phyloP scores from a whole-genome alignment of 2,329 filamentous ascomycete genomes.

The Neophaeococcomyces mojaviensis region DNA sequence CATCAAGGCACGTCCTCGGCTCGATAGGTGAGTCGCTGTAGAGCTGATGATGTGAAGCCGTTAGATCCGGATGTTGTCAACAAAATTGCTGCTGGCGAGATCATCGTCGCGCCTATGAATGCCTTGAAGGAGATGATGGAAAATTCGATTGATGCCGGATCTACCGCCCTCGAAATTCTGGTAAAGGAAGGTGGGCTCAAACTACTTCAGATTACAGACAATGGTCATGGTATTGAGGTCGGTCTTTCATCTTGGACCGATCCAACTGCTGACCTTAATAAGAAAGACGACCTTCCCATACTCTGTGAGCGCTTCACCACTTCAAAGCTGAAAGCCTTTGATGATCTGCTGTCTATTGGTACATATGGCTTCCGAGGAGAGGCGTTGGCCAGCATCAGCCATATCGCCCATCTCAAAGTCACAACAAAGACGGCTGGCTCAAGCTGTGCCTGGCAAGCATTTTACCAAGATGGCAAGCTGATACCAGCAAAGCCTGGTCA shows the following conservation, averaged over 20 bases:
- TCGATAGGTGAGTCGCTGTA: slow-evolving; percentile 31
- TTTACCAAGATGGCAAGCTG: slow-evolving; percentile 77
- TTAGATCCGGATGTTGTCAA: slow-evolving; percentile 91
- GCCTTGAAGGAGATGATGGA: slow-evolving; percentile 95
- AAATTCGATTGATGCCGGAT: slow-evolving; percentile 94
- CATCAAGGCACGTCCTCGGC: slow-evolving; percentile 39
- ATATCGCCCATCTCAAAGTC: slow-evolving; percentile 91
- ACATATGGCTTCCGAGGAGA: slow-evolving; percentile 98
- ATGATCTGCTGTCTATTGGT: slow-evolving; percentile 79
- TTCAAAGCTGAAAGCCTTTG: slow-evolving; percentile 87
- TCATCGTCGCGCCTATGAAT: slow-evolving; percentile 94
- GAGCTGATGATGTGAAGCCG: slow-evolving; percentile 47
- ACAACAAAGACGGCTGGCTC: slow-evolving; percentile 90
- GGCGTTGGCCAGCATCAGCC: slow-evolving; percentile 92
- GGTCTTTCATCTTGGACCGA: slow-evolving; percentile 24
- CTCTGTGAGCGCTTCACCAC: slow-evolving; percentile 95
- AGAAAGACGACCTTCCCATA: slow-evolving; percentile 87
- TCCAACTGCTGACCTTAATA: slow-evolving; percentile 13
- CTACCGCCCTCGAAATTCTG: slow-evolving; percentile 80
- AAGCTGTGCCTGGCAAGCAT: slow-evolving; percentile 79
- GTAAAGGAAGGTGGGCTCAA: slow-evolving; percentile 95
- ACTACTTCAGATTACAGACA: slow-evolving; percentile 92
- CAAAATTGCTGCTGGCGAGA: slow-evolving; percentile 96
- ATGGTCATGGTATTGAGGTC: slow-evolving; percentile 91
- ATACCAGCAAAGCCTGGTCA: slow-evolving; percentile 81